Evolutionary conservation across 2,329 filamentous ascomycete genomes (phyloP), one percentile per base, ranked within the genome.

Genomic region (Fusarium sp.): DNA sequence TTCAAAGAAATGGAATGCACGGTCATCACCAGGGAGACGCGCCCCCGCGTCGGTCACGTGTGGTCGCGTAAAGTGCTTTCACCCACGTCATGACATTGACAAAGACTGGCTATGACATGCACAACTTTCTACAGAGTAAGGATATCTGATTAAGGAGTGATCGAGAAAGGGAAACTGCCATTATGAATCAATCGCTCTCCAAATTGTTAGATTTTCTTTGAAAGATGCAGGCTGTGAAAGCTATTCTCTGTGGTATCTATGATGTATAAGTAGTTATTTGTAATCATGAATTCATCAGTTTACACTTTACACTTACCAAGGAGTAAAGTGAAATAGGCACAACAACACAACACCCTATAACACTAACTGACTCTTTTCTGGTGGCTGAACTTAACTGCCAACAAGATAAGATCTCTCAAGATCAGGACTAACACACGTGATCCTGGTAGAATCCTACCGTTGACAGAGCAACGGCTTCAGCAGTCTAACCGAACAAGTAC

Each of bases 31-130:
- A 57, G 35, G 69, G 66, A 47, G 59, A 69, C 73, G 75, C 78
- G 78, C 69, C 50, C 50, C 62, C 78, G 71, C 77, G 75, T 12
- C 8, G 3, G 6, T 69, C 79, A 81, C 79, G 79, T 81, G 79
- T 70, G 15, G 15, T 16, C 78, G 77, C 75, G 78, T 80, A 77
- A 74, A 80, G 72, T 75, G 74, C 37, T 52, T 70, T 31, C 3
- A 23, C 26, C 41, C 47, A 61, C 54, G 62, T 65, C 62, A 65
- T 65, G 41, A 66, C 35, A 3, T 15, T 21, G 21, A 21, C 18
- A 38, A 41, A 31, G 26, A n/a, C 12, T 12, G 5, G 10, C 16
- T 5, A 16, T 29, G 47, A 12, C 20, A 29, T 7, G 20, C 12
- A n/a, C 29, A 18, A 16, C 16, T 13, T n/a, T 31, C 23, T 18